phyloP scores from a whole-genome alignment of 2,329 filamentous ascomycete genomes.

The Cercospora sesami region DNA sequence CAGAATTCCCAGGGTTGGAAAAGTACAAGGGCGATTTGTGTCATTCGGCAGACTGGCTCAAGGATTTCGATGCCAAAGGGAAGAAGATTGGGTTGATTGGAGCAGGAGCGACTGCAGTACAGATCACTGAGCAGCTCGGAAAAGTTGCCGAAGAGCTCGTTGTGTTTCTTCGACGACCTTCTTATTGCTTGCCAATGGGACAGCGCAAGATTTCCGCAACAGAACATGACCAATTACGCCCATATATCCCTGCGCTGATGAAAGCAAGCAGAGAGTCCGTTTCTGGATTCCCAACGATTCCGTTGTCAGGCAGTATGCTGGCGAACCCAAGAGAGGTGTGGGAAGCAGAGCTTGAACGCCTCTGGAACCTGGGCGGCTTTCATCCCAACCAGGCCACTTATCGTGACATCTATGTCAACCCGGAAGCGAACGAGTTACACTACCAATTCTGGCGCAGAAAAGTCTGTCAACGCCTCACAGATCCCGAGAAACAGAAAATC shows the following conservation, averaged over 20 bases:
- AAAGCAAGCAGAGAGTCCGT: constrained; percentile 41
- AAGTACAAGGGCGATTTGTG: constrained; percentile 44
- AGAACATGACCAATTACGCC: constrained; percentile 53
- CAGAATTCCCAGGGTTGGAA: constrained; percentile 41
- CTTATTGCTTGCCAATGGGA: constrained; percentile 63
- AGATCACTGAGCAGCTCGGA: constrained; percentile 40
- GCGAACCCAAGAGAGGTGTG: constrained; percentile 45
- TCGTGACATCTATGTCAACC: constrained; percentile 51
- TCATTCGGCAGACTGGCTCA: constrained; percentile 46
- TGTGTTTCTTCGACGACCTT: constrained; percentile 68
- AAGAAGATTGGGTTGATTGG: constrained; percentile 47
- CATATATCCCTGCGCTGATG: constrained; percentile 52
- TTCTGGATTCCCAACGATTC: constrained; percentile 56
- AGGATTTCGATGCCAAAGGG: constrained; percentile 35
- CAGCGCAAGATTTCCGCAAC: constrained; percentile 46
- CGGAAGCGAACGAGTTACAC: constrained; percentile 52
- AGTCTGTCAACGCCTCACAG: constrained; percentile 51
- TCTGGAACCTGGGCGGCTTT: constrained; percentile 55
- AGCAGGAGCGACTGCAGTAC: constrained; percentile 47
- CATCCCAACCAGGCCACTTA: constrained; percentile 56
- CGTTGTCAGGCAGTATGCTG: constrained; percentile 52
- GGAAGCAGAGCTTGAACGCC: constrained; percentile 46
- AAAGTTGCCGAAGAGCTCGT: constrained; percentile 45
- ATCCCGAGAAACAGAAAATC: constrained; percentile 52
- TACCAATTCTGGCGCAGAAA: constrained; percentile 60